Percentiles rank a stretch among this genome's conserved stretches.
Conservation (phyloP, 2,329 filamentous ascomycete species). For the Stagonosporopsis tanaceti region DNA sequence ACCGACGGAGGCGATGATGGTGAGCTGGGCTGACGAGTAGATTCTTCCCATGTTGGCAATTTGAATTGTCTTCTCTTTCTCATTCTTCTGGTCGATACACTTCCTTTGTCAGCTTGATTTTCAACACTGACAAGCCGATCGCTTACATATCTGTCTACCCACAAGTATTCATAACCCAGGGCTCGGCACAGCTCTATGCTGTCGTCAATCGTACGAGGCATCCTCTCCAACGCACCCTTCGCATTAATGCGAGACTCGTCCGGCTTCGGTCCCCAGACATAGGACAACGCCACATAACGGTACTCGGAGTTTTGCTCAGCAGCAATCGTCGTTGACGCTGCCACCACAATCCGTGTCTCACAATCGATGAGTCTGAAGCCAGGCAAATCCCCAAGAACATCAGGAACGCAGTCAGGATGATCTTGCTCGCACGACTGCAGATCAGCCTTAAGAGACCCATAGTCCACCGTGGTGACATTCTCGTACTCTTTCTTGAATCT, state of each 20-base stretch:
- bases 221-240: neutral
- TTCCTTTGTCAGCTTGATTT: neutral
- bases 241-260: neutral
- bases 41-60: conserved; percentile 2
- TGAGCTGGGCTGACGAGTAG: conserved; percentile 1
- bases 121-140: neutral
- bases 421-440: neutral
- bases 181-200: neutral
- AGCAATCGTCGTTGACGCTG: neutral
- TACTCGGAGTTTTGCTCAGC: neutral
- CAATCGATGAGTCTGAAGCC: conserved; percentile 1
- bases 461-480: neutral
- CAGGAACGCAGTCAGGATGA: neutral
- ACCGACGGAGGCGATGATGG: conserved; percentile 1
- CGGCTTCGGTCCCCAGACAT: neutral
- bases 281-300: neutral
- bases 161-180: neutral
- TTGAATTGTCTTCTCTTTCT: neutral
- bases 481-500: neutral
- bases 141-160: neutral
- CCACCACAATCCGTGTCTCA: neutral
- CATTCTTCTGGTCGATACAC: conserved; percentile 1
- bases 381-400: neutral
- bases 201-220: neutral
- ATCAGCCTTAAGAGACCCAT: neutral